A percentile compares a stretch with the other conserved stretches of the same genome.
Evolutionary conservation across 176 grass and related monocot genomes (phyloP).

Genomic region (Aegilops umbellulata): DNA sequence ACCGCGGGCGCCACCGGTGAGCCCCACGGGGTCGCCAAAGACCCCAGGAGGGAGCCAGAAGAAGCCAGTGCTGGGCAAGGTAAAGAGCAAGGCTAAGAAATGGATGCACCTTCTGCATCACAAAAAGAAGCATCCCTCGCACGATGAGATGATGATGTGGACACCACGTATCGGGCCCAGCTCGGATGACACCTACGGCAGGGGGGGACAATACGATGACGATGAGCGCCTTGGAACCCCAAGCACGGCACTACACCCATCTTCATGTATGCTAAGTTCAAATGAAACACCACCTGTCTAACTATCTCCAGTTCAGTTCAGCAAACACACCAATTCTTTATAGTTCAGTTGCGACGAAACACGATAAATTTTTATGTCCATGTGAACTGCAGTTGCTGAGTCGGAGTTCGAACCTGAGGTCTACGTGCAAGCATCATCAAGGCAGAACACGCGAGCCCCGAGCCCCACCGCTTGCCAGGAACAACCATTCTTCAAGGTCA

Average conservation of each 20-base stretch:
- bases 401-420: constrained; percentile 19
- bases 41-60: constrained; percentile 55
- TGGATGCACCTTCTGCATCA: constrained; percentile 67
- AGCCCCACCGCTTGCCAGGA: constrained; percentile 39
- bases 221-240: constrained; percentile 23
- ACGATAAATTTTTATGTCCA: constrained; percentile 6
- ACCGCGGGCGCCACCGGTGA: constrained; percentile 42
- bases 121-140: constrained; percentile 43
- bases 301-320: constrained; percentile 26
- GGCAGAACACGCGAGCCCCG: constrained; percentile 22
- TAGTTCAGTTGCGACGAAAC: not conserved
- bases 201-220: not conserved
- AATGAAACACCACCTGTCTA: not conserved
- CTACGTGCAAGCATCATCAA: constrained; percentile 38
- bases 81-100: constrained; percentile 76
- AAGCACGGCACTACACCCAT: constrained; percentile 8
- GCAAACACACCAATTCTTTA: not conserved
- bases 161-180: constrained; percentile 42
- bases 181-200: not conserved
- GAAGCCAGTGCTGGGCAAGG: constrained; percentile 58
- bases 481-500: constrained; percentile 46
- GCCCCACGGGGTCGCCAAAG: constrained; percentile 31
- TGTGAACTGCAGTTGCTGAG: constrained; percentile 28
- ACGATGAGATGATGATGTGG: constrained; percentile 57
- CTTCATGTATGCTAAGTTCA: constrained; percentile 24